Evolutionary conservation across 208 protist species (phyloP).

Genomic region (Leishmania lainsoni): DNA sequence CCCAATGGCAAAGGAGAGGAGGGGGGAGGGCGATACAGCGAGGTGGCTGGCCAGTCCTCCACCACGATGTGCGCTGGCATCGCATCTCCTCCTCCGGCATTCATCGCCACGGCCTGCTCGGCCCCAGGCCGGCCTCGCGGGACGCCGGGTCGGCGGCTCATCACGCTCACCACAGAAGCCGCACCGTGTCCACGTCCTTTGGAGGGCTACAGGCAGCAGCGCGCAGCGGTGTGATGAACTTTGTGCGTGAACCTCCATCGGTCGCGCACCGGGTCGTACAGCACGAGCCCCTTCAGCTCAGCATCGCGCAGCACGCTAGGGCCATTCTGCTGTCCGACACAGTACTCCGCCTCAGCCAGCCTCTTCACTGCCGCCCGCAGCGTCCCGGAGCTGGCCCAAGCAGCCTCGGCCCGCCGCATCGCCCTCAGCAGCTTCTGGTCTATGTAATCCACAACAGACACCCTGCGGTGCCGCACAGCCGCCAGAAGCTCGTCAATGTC

Average conservation of each 20-base stretch:
- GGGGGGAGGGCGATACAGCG: background rate
- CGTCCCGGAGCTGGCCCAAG: no score
- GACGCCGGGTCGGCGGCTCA: background rate
- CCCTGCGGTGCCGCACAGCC: slow-evolving; percentile 63
- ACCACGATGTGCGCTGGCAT: background rate
- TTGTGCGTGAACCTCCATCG: slow-evolving; percentile 72
- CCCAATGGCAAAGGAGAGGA: background rate
- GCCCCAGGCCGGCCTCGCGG: background rate
- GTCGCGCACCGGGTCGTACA: slow-evolving; percentile 82
- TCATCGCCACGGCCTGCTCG: background rate
- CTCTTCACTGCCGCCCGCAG: no score
- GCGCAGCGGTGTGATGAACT: slow-evolving; percentile 70
- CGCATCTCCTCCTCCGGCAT: no score
- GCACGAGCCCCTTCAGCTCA: slow-evolving; percentile 63
- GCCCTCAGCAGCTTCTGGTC: slow-evolving; percentile 73
- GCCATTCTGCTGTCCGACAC: slow-evolving; percentile 52
- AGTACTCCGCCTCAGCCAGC: slow-evolving; percentile 41
- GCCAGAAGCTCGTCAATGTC: no score
- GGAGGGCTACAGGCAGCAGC: slow-evolving; percentile 38
- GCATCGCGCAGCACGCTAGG: slow-evolving; percentile 47
- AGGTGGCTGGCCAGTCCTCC: background rate
- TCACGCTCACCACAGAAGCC: background rate
- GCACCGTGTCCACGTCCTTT: background rate
- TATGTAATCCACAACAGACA: slow-evolving; percentile 60
- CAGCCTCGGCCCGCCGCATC: slow-evolving; percentile 47